Percentiles rank a stretch among this genome's conserved stretches.
These are phyloP conservation scores for Porodaedalea pini DNA, from an alignment of 1,284 basidiomycete genomes.

Conservation along the genomic window DNA sequence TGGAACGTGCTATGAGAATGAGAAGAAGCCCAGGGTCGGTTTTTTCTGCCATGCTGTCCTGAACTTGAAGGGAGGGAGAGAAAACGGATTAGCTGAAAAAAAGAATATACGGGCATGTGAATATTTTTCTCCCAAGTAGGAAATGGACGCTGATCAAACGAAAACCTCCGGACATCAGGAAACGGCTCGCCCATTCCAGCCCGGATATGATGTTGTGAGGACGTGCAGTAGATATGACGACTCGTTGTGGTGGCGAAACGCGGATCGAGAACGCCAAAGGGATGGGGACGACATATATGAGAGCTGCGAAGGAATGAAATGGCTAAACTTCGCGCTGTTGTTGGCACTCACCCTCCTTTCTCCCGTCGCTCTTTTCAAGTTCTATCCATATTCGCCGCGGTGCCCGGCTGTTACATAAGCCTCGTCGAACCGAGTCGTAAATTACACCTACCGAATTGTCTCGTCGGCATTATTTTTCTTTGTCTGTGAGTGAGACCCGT, in stretches of 20 bases:
- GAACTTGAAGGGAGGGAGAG: not conserved
- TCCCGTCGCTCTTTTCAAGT: not conserved
- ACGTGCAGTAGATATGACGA: slow-evolving; percentile 4
- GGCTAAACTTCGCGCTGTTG: too few species aligned
- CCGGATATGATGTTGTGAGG: too few species aligned
- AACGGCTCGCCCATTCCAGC: too few species aligned
- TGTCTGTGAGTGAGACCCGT: too few species aligned
- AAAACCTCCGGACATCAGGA: not conserved
- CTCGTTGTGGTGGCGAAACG: not conserved
- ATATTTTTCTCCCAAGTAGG: not conserved
- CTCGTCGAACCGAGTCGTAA: too few species aligned
- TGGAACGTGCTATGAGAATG: slow-evolving; percentile 1
- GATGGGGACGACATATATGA: not conserved
- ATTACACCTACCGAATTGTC: too few species aligned
- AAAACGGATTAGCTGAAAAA: not conserved
- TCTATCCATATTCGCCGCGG: too few species aligned
- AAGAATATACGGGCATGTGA: not conserved
- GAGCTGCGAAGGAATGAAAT: too few species aligned
- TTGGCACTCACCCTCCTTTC: not conserved
- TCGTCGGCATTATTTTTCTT: too few species aligned
- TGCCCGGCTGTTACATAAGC: too few species aligned
- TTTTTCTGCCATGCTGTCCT: too few species aligned
- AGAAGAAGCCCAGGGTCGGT: not conserved
- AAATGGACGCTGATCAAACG: not conserved
- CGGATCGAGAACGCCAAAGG: not conserved